Evolutionary conservation across 306 rosid genomes (phyloP).

Genomic region (Cucurbita argyrosperma): DNA sequence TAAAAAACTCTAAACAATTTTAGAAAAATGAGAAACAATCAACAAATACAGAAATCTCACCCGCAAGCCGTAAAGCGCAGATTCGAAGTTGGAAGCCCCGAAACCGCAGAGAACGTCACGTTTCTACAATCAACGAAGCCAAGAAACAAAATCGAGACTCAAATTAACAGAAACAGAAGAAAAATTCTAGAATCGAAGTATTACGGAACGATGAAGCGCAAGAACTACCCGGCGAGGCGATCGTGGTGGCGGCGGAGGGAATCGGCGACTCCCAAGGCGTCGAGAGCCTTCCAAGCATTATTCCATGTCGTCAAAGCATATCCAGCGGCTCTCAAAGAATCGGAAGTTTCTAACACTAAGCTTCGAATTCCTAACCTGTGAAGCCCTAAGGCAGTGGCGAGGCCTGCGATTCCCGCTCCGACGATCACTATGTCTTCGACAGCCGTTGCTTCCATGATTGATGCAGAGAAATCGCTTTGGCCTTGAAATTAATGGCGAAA

Average conservation of each 20-base stretch:
- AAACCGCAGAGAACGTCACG: neutral
- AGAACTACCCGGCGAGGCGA: conserved; percentile 18
- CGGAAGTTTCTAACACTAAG: conserved; percentile 41
- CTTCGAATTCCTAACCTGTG: conserved; percentile 42
- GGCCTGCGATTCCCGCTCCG: conserved; percentile 62
- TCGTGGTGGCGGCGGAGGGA: conserved; percentile 29
- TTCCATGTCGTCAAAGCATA: conserved; percentile 31
- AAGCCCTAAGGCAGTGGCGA: conserved; percentile 41
- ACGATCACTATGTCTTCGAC: conserved; percentile 40
- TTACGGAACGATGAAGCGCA: neutral
- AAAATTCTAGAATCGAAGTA: no score
- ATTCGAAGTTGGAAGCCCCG: neutral
- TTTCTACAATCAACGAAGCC: neutral
- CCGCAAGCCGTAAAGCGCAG: neutral
- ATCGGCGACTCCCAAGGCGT: conserved; percentile 35
- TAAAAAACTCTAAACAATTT: no score
- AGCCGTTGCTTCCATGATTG: neutral
- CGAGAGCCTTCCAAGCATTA: conserved; percentile 52
- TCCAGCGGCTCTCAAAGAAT: conserved; percentile 27
- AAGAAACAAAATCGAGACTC: neutral
- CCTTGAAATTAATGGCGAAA: no score
- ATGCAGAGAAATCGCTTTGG: neutral
- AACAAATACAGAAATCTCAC: neutral
- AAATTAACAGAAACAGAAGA: neutral
- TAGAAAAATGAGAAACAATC: no score